Conservation (phyloP, 2,329 filamentous ascomycete species). For the Nannizziopsis barbatae region DNA sequence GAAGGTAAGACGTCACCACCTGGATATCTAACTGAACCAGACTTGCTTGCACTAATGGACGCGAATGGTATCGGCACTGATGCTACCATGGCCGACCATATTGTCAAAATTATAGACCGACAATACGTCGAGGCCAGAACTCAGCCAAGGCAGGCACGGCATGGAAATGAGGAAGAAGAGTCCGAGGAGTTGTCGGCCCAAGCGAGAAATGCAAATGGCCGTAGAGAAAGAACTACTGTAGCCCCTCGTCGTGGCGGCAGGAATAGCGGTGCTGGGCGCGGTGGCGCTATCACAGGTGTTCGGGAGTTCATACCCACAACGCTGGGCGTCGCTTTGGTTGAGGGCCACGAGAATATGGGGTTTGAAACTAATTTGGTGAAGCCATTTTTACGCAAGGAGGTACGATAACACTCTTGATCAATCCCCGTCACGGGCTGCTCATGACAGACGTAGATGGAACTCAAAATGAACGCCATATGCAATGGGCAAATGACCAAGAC, state of each 20-base stretch:
- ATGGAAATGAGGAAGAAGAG: slow-evolving; percentile 10
- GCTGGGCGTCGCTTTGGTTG: slow-evolving; percentile 78
- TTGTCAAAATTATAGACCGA: slow-evolving; percentile 83
- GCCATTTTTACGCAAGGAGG: slow-evolving; percentile 84
- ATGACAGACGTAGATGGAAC: slow-evolving; percentile 54
- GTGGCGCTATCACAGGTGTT: slow-evolving; percentile 40
- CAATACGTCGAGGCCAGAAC: slow-evolving; percentile 66
- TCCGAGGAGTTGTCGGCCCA: slow-evolving; percentile 7
- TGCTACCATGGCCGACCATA: slow-evolving; percentile 98
- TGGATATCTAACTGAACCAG: slow-evolving; percentile 82
- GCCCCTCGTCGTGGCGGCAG: slow-evolving; percentile 8
- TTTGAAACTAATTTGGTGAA: slow-evolving; percentile 81
- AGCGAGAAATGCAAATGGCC: background rate
- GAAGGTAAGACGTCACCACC: slow-evolving; percentile 85
- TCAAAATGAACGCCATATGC: slow-evolving; percentile 94
- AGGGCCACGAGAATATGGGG: slow-evolving; percentile 90
- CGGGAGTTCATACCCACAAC: slow-evolving; percentile 89
- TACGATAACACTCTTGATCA: slow-evolving; percentile 6
- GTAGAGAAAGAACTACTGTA: slow-evolving; percentile 7
- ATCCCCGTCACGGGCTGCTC: slow-evolving; percentile 2
- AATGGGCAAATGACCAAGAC: slow-evolving; percentile 66
- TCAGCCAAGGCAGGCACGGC: slow-evolving; percentile 22
- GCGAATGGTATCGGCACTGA: slow-evolving; percentile 97
- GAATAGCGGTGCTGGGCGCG: slow-evolving; percentile 23
- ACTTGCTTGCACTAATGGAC: slow-evolving; percentile 93